Conservation (phyloP, 139 green algal genomes). For the Eudorina sp. region DNA sequence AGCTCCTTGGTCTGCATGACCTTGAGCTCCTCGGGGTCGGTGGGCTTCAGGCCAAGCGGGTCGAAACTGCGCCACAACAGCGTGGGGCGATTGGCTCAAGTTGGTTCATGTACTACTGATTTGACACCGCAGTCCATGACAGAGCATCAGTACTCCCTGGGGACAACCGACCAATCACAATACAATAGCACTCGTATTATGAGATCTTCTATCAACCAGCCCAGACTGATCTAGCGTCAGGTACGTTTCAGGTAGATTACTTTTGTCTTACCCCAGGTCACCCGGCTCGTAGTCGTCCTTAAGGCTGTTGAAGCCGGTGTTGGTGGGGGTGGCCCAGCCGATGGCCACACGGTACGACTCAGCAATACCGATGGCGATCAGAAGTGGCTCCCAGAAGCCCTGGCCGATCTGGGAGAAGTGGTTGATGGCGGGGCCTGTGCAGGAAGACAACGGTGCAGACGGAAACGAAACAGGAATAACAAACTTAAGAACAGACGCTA, state of each 20-base stretch:
- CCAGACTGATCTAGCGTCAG: too few species aligned
- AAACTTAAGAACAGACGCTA: too few species aligned
- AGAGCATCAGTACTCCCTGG: too few species aligned
- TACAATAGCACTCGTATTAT: too few species aligned
- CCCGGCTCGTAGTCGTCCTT: constrained; percentile 81
- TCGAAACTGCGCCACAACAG: constrained; percentile 80
- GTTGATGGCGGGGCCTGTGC: constrained; percentile 80
- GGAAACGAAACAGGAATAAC: too few species aligned
- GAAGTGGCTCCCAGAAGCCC: constrained; percentile 75
- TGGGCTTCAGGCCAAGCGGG: constrained; percentile 77
- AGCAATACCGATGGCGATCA: constrained; percentile 73
- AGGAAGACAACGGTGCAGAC: neutral
- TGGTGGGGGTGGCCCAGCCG: constrained; percentile 75
- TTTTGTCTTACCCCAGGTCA: constrained; percentile 69
- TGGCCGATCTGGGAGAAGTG: constrained; percentile 86
- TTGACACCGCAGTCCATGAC: too few species aligned
- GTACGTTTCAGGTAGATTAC: neutral
- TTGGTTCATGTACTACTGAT: too few species aligned
- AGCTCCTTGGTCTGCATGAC: constrained; percentile 86
- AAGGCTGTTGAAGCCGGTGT: constrained; percentile 66
- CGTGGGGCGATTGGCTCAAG: too few species aligned
- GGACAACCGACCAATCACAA: too few species aligned
- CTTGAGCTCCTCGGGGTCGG: constrained; percentile 69
- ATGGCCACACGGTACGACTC: constrained; percentile 74
- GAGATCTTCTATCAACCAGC: too few species aligned